Evolutionary conservation across 2,329 filamentous ascomycete genomes (phyloP), one percentile per base, ranked within the genome.

Genomic region (Geosmithia morbida): DNA sequence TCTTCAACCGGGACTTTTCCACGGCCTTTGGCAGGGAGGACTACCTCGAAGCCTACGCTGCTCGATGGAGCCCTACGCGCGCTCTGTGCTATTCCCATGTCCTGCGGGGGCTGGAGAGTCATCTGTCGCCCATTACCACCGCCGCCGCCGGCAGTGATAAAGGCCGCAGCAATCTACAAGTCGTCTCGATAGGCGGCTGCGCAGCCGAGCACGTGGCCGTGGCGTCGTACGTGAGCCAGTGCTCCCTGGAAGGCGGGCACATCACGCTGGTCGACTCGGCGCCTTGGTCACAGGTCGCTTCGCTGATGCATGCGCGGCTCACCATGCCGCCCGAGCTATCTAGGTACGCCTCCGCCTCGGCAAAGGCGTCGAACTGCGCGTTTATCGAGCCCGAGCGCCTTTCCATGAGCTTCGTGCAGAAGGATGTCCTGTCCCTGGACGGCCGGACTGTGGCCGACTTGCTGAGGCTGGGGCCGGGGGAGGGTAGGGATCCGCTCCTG

Each of bases 51-150:
- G 85, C 84, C 10, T 98, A 98, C 67, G 87, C 87, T 8, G 77
- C 87, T 47, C 71, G 92, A 55, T 98, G 90, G 89, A 95, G 88
- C 63, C 86, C 90, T 2, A 84, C 85, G 46, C 74, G 92, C 47
- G 85, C 88, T 0, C 66, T 97, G 46, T 87, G 83, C 52, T 97
- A 97, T 64, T 70, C 79, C n/a, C 59, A 65, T 2, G 64, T 81
- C n/a, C 61, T 83, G 39, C 50, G 62, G 45, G 57, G 56, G 7
- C 57, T 77, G 5, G 33, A 48, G 41, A 17, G 2, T 7, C n/a
- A 44, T 13, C 26, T 44, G 26, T 18, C 17, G 20, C 7, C 17
- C 29, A 7, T 46, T 14, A 26, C 18, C 7, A 26, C 20, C 22
- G 14, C 26, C 7, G 17, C 18, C 7, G n/a, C 20, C 22, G 14